Evolutionary conservation across 1,284 basidiomycete species (phyloP).

Genomic region (Ustilago lituana): DNA sequence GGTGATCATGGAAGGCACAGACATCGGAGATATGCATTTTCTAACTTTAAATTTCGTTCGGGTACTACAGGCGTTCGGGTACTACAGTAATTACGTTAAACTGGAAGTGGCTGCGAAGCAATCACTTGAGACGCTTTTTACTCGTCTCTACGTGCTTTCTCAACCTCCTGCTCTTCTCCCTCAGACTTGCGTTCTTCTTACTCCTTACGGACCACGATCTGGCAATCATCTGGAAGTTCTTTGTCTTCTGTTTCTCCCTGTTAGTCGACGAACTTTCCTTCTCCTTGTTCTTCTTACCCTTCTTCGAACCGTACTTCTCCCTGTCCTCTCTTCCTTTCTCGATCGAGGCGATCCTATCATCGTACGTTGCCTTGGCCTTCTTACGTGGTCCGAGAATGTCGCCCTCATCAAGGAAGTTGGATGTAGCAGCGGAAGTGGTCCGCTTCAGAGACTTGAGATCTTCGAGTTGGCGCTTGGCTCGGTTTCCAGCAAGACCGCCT

Average conservation of each 20-base stretch:
- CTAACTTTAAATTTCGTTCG: too few species aligned
- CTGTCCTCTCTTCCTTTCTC: constrained; percentile 92
- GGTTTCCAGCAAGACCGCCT: constrained; percentile 51
- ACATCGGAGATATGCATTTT: too few species aligned
- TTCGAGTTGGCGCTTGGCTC: constrained; percentile 56
- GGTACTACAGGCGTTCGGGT: too few species aligned
- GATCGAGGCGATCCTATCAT: constrained; percentile 90
- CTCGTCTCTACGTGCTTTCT: constrained; percentile 61
- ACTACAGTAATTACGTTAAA: too few species aligned
- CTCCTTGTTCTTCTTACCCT: constrained; percentile 67
- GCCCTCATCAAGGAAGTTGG: constrained; percentile 60
- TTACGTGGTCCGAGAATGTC: constrained; percentile 90
- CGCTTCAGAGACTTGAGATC: constrained; percentile 77
- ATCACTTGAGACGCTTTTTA: constrained; percentile 57
- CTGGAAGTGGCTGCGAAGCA: not conserved
- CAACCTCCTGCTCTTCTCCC: constrained; percentile 60
- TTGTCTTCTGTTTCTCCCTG: constrained; percentile 59
- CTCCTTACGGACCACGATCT: constrained; percentile 60
- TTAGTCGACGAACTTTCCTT: constrained; percentile 60
- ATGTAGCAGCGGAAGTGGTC: constrained; percentile 67
- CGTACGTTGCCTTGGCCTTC: constrained; percentile 92
- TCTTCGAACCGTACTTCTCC: constrained; percentile 82
- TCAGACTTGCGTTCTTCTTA: constrained; percentile 63
- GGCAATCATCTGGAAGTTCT: constrained; percentile 65
- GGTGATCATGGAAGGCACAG: too few species aligned